Percentiles rank a stretch among this genome's conserved stretches.
These are phyloP conservation scores for Eucalyptus sp. DNA, from an alignment of 345 rosid genomes.

Conservation along the genomic window DNA sequence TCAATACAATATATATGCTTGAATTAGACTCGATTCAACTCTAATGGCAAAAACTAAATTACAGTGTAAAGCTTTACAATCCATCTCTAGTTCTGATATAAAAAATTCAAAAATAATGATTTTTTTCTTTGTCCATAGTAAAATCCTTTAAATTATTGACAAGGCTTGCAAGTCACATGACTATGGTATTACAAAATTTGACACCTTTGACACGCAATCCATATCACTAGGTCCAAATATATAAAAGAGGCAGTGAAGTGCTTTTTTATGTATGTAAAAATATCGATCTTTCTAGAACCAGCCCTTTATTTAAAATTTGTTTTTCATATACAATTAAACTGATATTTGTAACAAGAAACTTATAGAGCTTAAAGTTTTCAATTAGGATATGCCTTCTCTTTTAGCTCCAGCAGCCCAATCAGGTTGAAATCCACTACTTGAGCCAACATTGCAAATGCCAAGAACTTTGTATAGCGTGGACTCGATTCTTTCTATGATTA, in stretches of 20 bases:
- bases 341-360: neutral
- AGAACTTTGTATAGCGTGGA: neutral
- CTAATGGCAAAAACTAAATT: no score
- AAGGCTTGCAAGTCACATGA: neutral
- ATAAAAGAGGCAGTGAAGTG: neutral
- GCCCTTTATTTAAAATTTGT: neutral
- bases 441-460: neutral
- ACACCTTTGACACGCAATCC: neutral
- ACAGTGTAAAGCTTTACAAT: neutral
- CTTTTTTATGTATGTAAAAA: neutral
- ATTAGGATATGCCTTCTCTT: neutral
- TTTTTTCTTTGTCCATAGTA: neutral
- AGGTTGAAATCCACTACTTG: neutral
- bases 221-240: neutral
- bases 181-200: neutral
- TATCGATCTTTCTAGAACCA: neutral
- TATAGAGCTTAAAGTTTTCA: neutral
- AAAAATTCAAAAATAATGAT: neutral
- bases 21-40: no score
- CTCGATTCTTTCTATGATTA: neutral
- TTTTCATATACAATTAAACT: no score
- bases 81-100: neutral
- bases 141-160: neutral
- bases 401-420: neutral
- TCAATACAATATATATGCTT: no score